These are phyloP conservation scores for Exophiala sideris DNA, from an alignment of 2,329 filamentous ascomycete species.

Conservation along the genomic window DNA sequence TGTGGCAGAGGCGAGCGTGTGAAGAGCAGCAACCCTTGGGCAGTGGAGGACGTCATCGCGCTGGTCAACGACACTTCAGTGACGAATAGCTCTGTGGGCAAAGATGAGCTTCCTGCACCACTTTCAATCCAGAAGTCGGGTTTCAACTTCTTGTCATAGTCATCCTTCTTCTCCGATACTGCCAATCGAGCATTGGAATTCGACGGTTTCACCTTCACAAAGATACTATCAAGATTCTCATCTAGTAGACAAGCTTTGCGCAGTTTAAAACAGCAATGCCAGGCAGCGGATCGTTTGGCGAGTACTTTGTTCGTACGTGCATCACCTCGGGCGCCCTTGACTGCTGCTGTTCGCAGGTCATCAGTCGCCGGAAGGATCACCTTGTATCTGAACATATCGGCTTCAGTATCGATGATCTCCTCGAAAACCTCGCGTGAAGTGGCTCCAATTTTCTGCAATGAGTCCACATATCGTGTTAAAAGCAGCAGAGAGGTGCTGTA, in stretches of 20 bases:
- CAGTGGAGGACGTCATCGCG: background rate
- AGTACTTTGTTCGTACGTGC: conserved; percentile 66
- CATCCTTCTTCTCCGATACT: conserved; percentile 67
- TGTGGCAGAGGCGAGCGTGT: conserved; percentile 64
- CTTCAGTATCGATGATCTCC: conserved; percentile 40
- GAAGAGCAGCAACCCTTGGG: conserved; percentile 63
- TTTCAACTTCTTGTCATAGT: conserved; percentile 76
- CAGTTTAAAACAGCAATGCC: conserved; percentile 72
- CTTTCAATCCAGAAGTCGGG: conserved; percentile 65
- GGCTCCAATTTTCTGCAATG: conserved; percentile 46
- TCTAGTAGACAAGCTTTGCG: conserved; percentile 66
- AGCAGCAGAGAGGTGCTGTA: conserved; percentile 23
- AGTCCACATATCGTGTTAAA: conserved; percentile 23
- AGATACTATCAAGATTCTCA: conserved; percentile 68
- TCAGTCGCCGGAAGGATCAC: conserved; percentile 66
- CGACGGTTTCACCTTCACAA: conserved; percentile 66
- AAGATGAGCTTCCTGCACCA: conserved; percentile 3
- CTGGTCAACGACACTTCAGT: conserved; percentile 11
- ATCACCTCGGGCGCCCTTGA: conserved; percentile 63
- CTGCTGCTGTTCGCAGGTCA: conserved; percentile 54
- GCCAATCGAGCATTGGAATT: conserved; percentile 88
- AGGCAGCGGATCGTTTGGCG: conserved; percentile 87
- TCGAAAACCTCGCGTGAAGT: conserved; percentile 42
- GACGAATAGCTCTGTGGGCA: conserved; percentile 13
- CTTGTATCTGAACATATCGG: conserved; percentile 64